Evolutionary conservation across 2,329 filamentous ascomycete genomes (phyloP).

Genomic region (Penicillium sp.): DNA sequence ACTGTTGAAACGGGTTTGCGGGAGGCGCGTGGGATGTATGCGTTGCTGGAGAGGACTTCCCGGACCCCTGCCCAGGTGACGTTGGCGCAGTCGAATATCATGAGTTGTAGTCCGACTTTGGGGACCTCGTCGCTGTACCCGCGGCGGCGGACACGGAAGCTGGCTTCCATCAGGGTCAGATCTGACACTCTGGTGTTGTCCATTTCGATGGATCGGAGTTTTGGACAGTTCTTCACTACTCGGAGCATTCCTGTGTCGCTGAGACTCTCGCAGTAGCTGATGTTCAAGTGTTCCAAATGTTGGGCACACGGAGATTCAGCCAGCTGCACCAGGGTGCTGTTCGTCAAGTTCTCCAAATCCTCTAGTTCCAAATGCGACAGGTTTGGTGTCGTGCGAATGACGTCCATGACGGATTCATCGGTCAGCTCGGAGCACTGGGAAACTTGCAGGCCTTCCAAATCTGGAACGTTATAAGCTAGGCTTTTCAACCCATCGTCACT

Average conservation of each 20-base stretch:
- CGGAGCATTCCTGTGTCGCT: slow-evolving; percentile 82
- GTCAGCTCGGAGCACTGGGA: slow-evolving; percentile 74
- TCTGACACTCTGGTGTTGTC: slow-evolving; percentile 94
- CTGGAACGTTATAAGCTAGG: slow-evolving; percentile 72
- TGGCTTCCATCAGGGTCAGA: slow-evolving; percentile 79
- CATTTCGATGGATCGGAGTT: slow-evolving; percentile 72
- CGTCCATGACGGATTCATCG: slow-evolving; percentile 68
- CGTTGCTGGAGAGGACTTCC: slow-evolving; percentile 82
- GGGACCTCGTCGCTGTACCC: slow-evolving; percentile 54
- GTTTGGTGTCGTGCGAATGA: slow-evolving; percentile 72
- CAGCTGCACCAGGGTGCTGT: slow-evolving; percentile 70
- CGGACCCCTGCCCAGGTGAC: slow-evolving; percentile 90
- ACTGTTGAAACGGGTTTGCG: slow-evolving; percentile 33
- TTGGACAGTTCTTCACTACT: slow-evolving; percentile 71
- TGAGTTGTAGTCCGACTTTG: slow-evolving; percentile 67
- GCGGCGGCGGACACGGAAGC: slow-evolving; percentile 71
- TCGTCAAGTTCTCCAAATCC: slow-evolving; percentile 75
- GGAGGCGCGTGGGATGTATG: slow-evolving; percentile 62
- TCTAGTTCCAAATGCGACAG: slow-evolving; percentile 89
- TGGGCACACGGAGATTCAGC: slow-evolving; percentile 73
- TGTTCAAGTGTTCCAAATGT: slow-evolving; percentile 73
- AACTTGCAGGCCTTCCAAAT: slow-evolving; percentile 79
- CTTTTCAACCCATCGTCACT: slow-evolving; percentile 70
- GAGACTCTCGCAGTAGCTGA: slow-evolving; percentile 86
- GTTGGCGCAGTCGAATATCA: slow-evolving; percentile 87